Conservation (phyloP, 148 eudicot genomes). For the Heliamphora exappendiculata region DNA sequence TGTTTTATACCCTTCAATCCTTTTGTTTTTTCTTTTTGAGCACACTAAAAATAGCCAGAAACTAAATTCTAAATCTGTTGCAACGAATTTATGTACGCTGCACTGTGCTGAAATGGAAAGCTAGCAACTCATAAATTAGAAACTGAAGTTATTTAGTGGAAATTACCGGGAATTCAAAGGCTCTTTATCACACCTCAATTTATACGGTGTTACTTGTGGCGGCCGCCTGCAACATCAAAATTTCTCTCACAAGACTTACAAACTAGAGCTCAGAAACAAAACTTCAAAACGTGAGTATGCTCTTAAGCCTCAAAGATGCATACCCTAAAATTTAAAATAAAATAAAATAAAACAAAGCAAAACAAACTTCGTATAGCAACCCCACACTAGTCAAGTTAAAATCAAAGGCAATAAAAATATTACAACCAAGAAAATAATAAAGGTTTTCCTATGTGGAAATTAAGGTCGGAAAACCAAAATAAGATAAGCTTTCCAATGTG, state of each 20-base stretch:
- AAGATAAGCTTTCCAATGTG: not conserved
- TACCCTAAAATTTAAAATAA: not conserved
- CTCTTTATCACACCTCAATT: conserved; percentile 90
- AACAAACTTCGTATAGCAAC: not conserved
- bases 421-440: not conserved
- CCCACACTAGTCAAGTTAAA: not conserved
- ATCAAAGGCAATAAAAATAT: not conserved
- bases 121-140: conserved; percentile 5
- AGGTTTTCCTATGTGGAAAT: not conserved
- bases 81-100: not conserved
- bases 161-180: conserved; percentile 78
- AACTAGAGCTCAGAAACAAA: not conserved
- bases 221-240: conserved; percentile 53
- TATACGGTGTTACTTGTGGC: conserved; percentile 49
- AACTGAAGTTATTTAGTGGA: not conserved
- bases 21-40: too few relatives aligned
- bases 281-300: not conserved
- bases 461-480: too few relatives aligned
- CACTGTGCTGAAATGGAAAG: too few relatives aligned
- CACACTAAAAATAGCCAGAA: not conserved
- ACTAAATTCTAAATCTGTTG: not conserved
- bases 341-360: not conserved
- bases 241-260: not conserved
- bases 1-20: too few relatives aligned
- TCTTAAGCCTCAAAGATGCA: not conserved